Evolutionary conservation across 2,329 filamentous ascomycete species (phyloP).

Genomic region (Ophiocordyceps camponoti-rufipedis): DNA sequence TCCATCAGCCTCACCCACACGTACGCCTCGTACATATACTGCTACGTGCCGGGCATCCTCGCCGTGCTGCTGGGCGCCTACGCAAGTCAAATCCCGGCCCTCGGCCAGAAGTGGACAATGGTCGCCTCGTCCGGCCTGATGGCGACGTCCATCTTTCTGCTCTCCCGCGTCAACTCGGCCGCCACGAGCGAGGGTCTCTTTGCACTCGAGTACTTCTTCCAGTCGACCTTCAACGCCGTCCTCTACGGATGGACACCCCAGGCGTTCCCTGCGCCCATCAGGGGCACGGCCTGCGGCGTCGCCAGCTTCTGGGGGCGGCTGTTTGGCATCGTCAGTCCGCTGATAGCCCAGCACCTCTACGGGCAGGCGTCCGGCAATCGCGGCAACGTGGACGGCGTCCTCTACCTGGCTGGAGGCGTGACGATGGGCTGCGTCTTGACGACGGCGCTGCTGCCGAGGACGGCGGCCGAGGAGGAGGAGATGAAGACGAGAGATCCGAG

Average conservation of each 20-base stretch:
- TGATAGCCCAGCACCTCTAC: conserved; percentile 30
- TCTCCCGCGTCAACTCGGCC: conserved; percentile 20
- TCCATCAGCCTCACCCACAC: conserved; percentile 24
- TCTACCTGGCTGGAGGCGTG: conserved; percentile 37
- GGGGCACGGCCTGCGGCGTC: conserved; percentile 36
- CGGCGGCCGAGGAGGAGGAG: background rate
- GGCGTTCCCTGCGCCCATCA: conserved; percentile 34
- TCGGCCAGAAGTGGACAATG: conserved; percentile 24
- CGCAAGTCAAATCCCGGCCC: conserved; percentile 18
- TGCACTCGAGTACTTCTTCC: conserved; percentile 24
- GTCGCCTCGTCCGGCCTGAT: conserved; percentile 24
- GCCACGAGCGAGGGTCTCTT: conserved; percentile 20
- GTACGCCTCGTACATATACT: conserved; percentile 34
- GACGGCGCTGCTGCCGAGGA: conserved; percentile 23
- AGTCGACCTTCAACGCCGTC: conserved; percentile 18
- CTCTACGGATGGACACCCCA: conserved; percentile 33
- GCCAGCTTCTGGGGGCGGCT: conserved; percentile 40
- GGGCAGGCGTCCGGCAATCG: conserved; percentile 11
- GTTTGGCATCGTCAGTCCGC: conserved; percentile 37
- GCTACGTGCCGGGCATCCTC: conserved; percentile 31
- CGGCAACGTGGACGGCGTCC: conserved; percentile 26
- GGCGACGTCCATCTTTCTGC: conserved; percentile 26
- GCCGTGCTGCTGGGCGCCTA: conserved; percentile 28
- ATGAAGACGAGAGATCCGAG: background rate
- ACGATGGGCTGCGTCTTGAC: conserved; percentile 32